These are phyloP conservation scores for Corymbia citriodora DNA, from an alignment of 441 rosid species.

Conservation along the genomic window DNA sequence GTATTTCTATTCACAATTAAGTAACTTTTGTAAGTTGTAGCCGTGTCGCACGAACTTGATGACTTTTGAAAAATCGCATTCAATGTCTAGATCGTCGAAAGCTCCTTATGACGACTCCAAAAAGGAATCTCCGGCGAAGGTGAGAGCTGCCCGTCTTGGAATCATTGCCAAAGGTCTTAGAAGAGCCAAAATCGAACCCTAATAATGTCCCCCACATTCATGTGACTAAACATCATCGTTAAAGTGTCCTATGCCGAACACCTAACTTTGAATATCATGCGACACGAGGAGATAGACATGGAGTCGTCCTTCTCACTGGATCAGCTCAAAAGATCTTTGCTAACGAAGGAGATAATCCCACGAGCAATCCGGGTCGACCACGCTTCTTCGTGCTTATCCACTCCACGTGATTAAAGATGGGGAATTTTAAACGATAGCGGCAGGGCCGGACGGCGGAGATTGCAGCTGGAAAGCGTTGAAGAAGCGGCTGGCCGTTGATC, in stretches of 20 bases:
- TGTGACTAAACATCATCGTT: not conserved
- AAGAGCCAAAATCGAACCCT: not conserved
- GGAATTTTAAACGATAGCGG: not conserved
- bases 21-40: no score
- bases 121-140: not conserved
- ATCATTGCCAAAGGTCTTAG: not conserved
- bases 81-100: fast-evolving
- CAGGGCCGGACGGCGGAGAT: not conserved
- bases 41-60: not conserved
- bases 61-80: not conserved
- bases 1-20: fast-evolving
- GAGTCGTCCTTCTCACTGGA: not conserved
- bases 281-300: not conserved
- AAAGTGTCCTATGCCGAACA: not conserved
- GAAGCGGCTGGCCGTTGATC: not conserved
- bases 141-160: not conserved
- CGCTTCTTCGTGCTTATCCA: not conserved
- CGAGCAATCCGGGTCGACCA: not conserved
- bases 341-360: not conserved
- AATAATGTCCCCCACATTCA: not conserved
- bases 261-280: not conserved
- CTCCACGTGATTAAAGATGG: not conserved
- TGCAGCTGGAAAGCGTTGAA: not conserved
- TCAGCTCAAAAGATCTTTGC: not conserved
- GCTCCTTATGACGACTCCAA: not conserved